Evolutionary conservation across 371 early-diverging fungal species (phyloP), one percentile per base, ranked within the genome.

Genomic region (Mucor lusitanicus): DNA sequence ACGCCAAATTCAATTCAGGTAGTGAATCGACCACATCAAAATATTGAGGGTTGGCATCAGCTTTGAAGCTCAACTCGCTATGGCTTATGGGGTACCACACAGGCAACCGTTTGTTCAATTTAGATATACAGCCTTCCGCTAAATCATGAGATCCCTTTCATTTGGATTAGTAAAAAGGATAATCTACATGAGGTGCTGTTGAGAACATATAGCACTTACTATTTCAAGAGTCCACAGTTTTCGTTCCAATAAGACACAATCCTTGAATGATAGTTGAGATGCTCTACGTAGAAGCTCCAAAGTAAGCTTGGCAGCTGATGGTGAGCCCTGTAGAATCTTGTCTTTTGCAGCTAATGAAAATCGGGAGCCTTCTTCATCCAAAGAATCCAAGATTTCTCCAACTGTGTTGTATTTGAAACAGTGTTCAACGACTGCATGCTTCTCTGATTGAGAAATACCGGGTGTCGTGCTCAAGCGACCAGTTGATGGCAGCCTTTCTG

Each of bases 221-320:
- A 91, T 69, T 64, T 91, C 85, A 64, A 86, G 83, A 50, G 86
- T 84, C 25, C 80, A 91, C 48, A 95, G 70, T 17, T 80, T 79
- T 63, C 87, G 89, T 75, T 96, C 97, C 86, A 91, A 85, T 46
- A 80, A 64, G 66, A 95, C 87, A 53, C 59, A 53, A 15, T 60
- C 61, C 28, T 32, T 37, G 15, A 60, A 44, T 5, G 78, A 74
- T 69, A 87, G 60, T 27, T 81, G 69, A 53, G 67, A 70, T 6
- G 92, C 96, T 17, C 73, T 69, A 19, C 93, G 85, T 53, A 95
- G 79, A 75, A 89, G 87, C 64, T 83, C 82, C 25, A 94, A 79
- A 5, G 94, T 92, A 32, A 95, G 85, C 77, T 93, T 94, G 72
- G 94, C 76, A 59, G 90, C 88, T 7, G 91, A 90, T 1, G 96